Percentiles rank a stretch among this genome's conserved stretches.
phyloP scores from a whole-genome alignment of 1,139 yeast species.

The Debaryomycetaceae sp. region DNA sequence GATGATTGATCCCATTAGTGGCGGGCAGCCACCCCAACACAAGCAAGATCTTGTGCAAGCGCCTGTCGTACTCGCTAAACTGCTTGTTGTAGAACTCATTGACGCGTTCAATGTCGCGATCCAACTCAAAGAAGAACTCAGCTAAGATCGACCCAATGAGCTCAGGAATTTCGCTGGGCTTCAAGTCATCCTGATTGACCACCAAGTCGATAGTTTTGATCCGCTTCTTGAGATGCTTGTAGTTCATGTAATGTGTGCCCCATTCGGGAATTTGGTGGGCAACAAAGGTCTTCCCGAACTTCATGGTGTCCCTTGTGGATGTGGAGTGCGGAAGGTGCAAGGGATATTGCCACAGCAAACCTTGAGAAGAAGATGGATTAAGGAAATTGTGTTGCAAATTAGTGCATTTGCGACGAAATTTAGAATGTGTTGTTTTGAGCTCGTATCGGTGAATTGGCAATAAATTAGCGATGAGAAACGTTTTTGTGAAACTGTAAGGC shows the following conservation, averaged over 20 bases:
- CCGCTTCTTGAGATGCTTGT: conserved; percentile 76
- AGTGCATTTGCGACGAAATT: no score
- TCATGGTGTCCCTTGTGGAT: no score
- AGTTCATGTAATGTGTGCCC: conserved; percentile 76
- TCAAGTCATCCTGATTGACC: conserved; percentile 28
- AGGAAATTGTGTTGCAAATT: no score
- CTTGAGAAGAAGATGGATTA: no score
- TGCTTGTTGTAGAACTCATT: conserved; percentile 74
- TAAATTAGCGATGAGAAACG: no score
- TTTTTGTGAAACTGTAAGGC: no score
- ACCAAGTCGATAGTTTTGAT: conserved; percentile 49
- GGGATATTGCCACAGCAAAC: no score
- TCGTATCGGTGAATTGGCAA: no score
- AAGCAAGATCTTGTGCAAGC: conserved; percentile 48
- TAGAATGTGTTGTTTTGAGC: no score
- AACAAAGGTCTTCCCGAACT: conserved; percentile 77
- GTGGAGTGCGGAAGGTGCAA: no score
- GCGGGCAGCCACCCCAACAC: conserved; percentile 26
- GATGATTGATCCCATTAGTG: conserved; percentile 23
- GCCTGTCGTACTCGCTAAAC: conserved; percentile 66
- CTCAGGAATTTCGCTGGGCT: conserved; percentile 28
- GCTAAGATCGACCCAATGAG: conserved; percentile 39
- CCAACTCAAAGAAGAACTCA: conserved; percentile 73
- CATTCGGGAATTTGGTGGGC: conserved; percentile 94
- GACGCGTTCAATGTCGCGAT: conserved; percentile 77